Evolutionary conservation across 441 rosid genomes (phyloP), one percentile per base, ranked within the genome.

Genomic region (Mallotus japonicus): DNA sequence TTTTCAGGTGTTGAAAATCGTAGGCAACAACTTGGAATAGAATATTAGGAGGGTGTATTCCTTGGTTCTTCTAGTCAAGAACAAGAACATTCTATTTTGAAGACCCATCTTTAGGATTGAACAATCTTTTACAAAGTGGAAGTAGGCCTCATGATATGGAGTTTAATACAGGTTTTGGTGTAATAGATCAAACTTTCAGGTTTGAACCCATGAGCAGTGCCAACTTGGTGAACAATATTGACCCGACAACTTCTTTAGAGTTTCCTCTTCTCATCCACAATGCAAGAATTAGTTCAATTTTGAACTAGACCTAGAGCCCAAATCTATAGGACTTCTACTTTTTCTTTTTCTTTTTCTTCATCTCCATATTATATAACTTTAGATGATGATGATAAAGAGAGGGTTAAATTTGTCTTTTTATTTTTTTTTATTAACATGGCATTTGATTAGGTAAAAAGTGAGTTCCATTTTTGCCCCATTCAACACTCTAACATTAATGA

Each of bases 1-100:
- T n/a, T n/a, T n/a, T n/a, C n/a, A n/a, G n/a, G n/a, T n/a, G n/a
- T n/a, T n/a, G n/a, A n/a, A n/a, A n/a, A n/a, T n/a, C n/a, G n/a
- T n/a, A n/a, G n/a, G n/a, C n/a, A 73, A 49, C 85, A 79, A 54
- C 84, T 82, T 67, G 87, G 85, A 70, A 84, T 85, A 86, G 97
- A 93, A 66, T 88, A 86, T 53, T 88, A 88, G 92, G 92, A 84
- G 59, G 71, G 78, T 32, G 77, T 82, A 73, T 68, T 87, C 63
- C 79, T 87, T 14, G 90, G 87, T 58, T 75, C 85, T 24, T 92
- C 91, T 34, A 79, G 78, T n/a, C 92, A 83, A 65, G 92, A 88
- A 49, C 86, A 85, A 65, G 92, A 88, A 57, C 86, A 83, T 76
- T 83, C 92, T 40, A 77, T 85, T 62, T 70, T 86, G 69, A 73